Percentiles rank a stretch among this genome's conserved stretches.
Evolutionary conservation across 176 grass and related monocot species (phyloP).

Genomic region (Eragrostis nindensis): DNA sequence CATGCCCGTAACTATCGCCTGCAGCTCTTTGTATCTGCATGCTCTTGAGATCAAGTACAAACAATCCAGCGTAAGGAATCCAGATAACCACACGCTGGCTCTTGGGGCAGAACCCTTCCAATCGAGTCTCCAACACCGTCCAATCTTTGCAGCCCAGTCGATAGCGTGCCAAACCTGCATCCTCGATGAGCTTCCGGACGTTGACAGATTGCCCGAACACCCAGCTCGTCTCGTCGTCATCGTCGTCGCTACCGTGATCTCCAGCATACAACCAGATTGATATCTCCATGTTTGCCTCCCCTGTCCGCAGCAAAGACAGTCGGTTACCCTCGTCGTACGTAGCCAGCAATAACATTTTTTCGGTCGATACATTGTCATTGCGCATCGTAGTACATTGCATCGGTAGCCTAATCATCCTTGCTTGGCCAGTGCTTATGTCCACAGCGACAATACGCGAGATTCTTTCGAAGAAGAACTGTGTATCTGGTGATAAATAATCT

Average conservation of each 20-base stretch:
- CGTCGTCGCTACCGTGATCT: neutral
- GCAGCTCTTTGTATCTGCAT: neutral
- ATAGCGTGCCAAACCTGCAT: conserved; percentile 18
- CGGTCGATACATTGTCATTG: too few relatives aligned
- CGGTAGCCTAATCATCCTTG: neutral
- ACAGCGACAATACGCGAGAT: neutral
- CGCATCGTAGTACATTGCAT: too few relatives aligned
- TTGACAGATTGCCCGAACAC: neutral
- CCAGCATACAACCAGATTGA: neutral
- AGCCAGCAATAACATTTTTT: neutral
- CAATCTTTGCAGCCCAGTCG: neutral
- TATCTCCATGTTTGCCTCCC: neutral
- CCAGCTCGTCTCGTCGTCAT: neutral
- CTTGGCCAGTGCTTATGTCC: neutral
- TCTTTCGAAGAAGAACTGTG: neutral
- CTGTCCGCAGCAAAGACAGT: neutral
- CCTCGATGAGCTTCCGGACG: conserved; percentile 6
- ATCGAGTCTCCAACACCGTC: neutral
- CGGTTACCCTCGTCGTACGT: neutral
- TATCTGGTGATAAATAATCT: neutral
- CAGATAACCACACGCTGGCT: neutral
- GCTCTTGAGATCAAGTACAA: conserved; percentile 3
- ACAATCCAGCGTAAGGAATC: conserved; percentile 10
- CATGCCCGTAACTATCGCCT: neutral
- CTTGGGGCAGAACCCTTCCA: conserved; percentile 8